Base-by-base conservation (phyloP, 1,284 basidiomycete genomes). In the Stygiomarasmius scandens region DNA sequence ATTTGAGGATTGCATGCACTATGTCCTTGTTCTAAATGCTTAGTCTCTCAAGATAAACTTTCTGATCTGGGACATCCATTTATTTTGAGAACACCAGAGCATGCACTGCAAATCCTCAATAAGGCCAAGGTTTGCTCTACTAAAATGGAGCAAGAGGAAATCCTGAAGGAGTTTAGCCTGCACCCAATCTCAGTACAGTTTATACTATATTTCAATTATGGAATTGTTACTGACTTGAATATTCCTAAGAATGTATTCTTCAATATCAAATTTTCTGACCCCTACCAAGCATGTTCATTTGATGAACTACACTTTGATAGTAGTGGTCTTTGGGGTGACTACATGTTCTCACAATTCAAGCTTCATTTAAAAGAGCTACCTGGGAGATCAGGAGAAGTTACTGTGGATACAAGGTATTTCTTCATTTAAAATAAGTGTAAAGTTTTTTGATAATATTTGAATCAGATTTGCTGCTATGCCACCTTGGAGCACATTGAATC, bases 301-400 rank as follows among this genome's bases (percentile, higher is more conserved):
- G 76, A 79, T 59, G 54, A 67, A 1, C 62, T 79, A 1, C 78
- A 79, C 63, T 64, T 67, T 1, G 64, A 73, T 59, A 61, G 71
- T 49, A 49, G 61, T 50, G 76, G 77, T 2, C 61, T 75, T 0
- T 74, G 67, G 46, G 60, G 60, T 10, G 60, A 72, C 38, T 73
- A 75, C 58, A 48, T 76, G 0, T 69, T 66, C 54, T 46, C 41
- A 1, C 59, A 66, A 25, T 56, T 71, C 32, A 67, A 72, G 45
- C 34, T n/a, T 9, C 20, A 52, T 52, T 52, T 29, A 20, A 8
- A 27, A 8, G 32, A 49, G 11, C 23, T 49, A 20, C 25, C 23
- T 29, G 24, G 25, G 3, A 16, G 48, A 20, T 24, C 23, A 38
- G 32, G 16, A 52, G 20, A 6, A 19, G 32, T 34, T 14, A 34